Evolutionary conservation across 768 basidiomycete species (phyloP).

Genomic region (Pleurotus cornucopiae): DNA sequence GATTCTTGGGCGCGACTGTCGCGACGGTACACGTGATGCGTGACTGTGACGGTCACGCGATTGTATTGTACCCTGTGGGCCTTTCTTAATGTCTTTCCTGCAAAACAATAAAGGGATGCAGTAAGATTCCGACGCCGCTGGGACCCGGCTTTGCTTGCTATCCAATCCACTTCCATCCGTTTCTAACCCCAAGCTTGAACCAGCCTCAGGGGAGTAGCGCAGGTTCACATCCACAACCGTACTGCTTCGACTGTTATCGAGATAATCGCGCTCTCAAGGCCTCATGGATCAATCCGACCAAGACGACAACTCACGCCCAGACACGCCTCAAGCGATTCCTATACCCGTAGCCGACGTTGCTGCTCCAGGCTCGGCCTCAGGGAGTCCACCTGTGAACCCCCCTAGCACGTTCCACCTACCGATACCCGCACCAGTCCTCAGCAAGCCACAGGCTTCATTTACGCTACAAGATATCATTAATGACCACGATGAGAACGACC

Average conservation of each 20-base stretch:
- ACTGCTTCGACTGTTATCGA: not conserved
- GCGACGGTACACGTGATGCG: not conserved
- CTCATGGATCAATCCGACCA: slow-evolving; percentile 11
- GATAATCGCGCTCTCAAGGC: not conserved
- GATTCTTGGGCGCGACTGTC: not conserved
- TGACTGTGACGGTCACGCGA: not conserved
- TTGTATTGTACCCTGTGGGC: not conserved
- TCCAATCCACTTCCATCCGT: not conserved
- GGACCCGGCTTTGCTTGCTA: not conserved
- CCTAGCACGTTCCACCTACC: slow-evolving; percentile 31
- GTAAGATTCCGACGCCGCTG: not conserved
- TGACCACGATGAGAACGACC: slow-evolving; percentile 28
- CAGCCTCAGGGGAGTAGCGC: too few species aligned
- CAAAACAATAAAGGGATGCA: not conserved
- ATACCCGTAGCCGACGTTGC: slow-evolving; percentile 11
- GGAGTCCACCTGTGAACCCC: slow-evolving; percentile 7
- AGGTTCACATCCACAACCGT: too few species aligned
- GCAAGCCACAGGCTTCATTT: slow-evolving; percentile 38
- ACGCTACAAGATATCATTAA: slow-evolving; percentile 40
- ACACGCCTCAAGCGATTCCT: slow-evolving; percentile 20
- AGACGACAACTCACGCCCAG: slow-evolving; percentile 25
- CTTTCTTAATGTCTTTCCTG: too few species aligned
- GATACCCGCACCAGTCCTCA: slow-evolving; percentile 31
- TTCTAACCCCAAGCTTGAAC: too few species aligned
- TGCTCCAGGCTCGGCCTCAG: slow-evolving; percentile 6